Evolutionary conservation across 2,329 filamentous ascomycete species (phyloP), one percentile per base, ranked within the genome.

Genomic region (Ceratocystis diversiconidia): DNA sequence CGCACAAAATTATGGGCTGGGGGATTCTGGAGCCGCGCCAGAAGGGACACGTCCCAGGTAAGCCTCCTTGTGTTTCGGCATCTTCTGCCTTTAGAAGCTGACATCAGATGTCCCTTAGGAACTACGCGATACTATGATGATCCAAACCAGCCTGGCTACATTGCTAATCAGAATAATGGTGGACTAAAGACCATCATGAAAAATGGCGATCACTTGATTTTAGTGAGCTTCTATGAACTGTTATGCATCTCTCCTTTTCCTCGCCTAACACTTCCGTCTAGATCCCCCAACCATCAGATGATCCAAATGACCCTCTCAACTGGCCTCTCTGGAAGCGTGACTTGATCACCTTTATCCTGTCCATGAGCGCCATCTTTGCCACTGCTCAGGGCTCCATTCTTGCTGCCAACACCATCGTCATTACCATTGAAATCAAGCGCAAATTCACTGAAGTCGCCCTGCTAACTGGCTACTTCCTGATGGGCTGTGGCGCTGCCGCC

Each of bases 271-370:
- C 41, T 22, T 22, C 36, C 36, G 10, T 41, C 36, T 66, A 80
- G 78, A 77, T 80, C 4, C 92, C 92, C 4, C 92, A 96, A 72
- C 92, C 92, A 1, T 92, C 87, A 68, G 88, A 95, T 74, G 90
- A 95, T 73, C 90, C 89, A 3, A 92, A 95, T 73, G 92, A 96
- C 75, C 92, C 90, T 36, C 79, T 96, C 69, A 81, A 80, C 73
- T 96, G 91, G 92, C 88, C 91, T 25, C 75, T 95, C 68, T 92
- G 89, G 88, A 84, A 83, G 70, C 89, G 91, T 73, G 92, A 96
- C 73, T 70, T 88, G 64, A 91, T 94, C 72, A 87, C 91, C 68
- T 79, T 85, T 66, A 82, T 89, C 69, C 84, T 97, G 30, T 96
- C 88, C 69, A 76, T 94, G 67, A 82, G 88, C 28, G 87, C 89